Evolutionary conservation across 2,329 filamentous ascomycete genomes (phyloP), one percentile per base, ranked within the genome.

Genomic region (Metarhizium anisopliae): DNA sequence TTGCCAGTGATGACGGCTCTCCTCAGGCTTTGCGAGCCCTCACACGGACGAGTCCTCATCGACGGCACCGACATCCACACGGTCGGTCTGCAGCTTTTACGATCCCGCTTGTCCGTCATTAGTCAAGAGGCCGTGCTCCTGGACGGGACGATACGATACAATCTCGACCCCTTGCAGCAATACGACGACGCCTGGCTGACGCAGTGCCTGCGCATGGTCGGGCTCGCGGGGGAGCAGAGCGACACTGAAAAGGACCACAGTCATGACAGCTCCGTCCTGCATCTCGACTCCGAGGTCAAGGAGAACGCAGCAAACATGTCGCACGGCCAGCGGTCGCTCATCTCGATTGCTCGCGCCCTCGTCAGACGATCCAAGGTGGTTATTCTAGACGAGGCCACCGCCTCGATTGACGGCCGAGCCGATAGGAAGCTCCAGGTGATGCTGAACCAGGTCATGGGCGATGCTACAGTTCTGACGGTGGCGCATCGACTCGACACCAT

Each of bases 71-170:
- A 95, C 65, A 87, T 95, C 64, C 84, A 88, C 36, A 75, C 80
- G 60, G 94, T 95, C 57, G 90, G 90, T 11, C 78, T 95, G 20
- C 86, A 87, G 61, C 89, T 95, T 69, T 76, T 96, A 65, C 85
- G 91, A 52, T 86, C 93, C 71, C 83, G 86, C 38, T 90, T 96
- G 29, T 50, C 47, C 2, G 95, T 95, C 71, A 90, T 95, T 52
- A 90, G 90, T 45, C 91, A 95, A 74, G 91, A 95, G 67, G 90
- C 87, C 56, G 94, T 90, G 0, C 78, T 95, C 1, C 94, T 95
- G 69, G 90, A 85, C 2, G 90, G 90, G 59, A 95, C 89, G 0
- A 86, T 95, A 59, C 81, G 90, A 58, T 89, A 77, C 68, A 96
- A 96, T 66, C 80, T 96, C 6, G 91, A 95, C 68, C 91, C 91